Conservation (phyloP, 768 basidiomycete species). For the Psilocybe cubensis region DNA sequence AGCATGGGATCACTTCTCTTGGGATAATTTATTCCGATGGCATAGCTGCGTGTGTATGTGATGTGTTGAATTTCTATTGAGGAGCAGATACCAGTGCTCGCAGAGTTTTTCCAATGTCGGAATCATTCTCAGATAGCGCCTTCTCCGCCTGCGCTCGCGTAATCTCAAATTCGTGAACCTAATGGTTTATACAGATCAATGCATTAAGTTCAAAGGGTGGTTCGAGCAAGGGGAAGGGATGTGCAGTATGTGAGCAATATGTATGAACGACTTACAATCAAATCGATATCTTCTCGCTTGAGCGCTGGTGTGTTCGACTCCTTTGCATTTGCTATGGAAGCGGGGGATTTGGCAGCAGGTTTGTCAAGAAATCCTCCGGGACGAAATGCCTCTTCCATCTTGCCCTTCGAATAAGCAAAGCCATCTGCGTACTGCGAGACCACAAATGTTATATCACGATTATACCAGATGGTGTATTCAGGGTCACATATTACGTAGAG, state of each 20-base stretch:
- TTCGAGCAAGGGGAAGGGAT: neutral
- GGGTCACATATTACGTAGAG: neutral
- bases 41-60: neutral
- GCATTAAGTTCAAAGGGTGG: neutral
- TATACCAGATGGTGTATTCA: neutral
- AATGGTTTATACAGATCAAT: constrained; percentile 1
- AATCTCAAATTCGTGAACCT: constrained; percentile 72
- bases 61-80: neutral
- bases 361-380: constrained; percentile 61
- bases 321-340: constrained; percentile 26
- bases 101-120: constrained; percentile 56
- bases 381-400: constrained; percentile 67
- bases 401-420: constrained; percentile 66
- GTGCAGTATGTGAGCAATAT: neutral
- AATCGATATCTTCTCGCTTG: constrained; percentile 66
- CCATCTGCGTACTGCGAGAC: constrained; percentile 61
- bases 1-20: neutral
- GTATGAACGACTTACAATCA: constrained; percentile 50
- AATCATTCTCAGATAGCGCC: constrained; percentile 53
- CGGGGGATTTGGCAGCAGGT: constrained; percentile 45
- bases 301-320: constrained; percentile 38
- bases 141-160: constrained; percentile 62
- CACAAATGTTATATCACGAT: neutral
- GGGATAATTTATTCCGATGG: too few relatives aligned
- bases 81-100: constrained; percentile 36